Evolutionary conservation across 2,329 filamentous ascomycete genomes (phyloP), one percentile per base, ranked within the genome.

Genomic region (Pezicula radicicola): DNA sequence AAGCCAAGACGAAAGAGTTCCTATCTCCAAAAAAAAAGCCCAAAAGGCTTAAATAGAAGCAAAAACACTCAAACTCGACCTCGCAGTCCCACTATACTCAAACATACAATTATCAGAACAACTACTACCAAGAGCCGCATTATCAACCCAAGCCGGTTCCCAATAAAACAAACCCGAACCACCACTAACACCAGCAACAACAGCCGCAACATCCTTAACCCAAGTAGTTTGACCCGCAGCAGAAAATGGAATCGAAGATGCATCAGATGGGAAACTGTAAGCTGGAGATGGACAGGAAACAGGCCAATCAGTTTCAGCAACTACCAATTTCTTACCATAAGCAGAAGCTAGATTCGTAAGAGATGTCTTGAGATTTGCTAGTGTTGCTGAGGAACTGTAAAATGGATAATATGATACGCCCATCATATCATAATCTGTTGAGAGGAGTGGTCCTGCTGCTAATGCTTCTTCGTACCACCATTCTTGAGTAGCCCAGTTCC

Each of bases 321-420:
- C 81, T n/a, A 86, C 72, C 6, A 90, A 70, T 37, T 82, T 74
- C 68, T 90, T 90, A 8, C 75, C 76, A 72, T 83, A 90, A 4
- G 73, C 77, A 40, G 67, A 74, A 12, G 78, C 79, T 74, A 90
- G 78, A 51, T 83, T 83, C 4, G 64, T 72, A 52, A 90, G 63
- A 15, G 75, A 80, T 0, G 71, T 72, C 60, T 78, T 73, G 33
- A 90, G 74, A 9, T 74, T 72, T 0, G 78, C 68, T 0, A 89
- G 73, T 0, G 81, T 85, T 1, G 86, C 86, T 1, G 63, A 71
- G 1, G 72, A 64, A 63, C 76, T 79, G 68, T 87, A 89, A 68
- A 89, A 90, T 1, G 87, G 87, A 62, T 91, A 90, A 70, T 84
- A 90, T 0, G 81, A 85, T 0, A 91, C 80, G 6, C 85, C 87